phyloP scores from a whole-genome alignment of 768 basidiomycete genomes.

The Xerocomellus intermedius region DNA sequence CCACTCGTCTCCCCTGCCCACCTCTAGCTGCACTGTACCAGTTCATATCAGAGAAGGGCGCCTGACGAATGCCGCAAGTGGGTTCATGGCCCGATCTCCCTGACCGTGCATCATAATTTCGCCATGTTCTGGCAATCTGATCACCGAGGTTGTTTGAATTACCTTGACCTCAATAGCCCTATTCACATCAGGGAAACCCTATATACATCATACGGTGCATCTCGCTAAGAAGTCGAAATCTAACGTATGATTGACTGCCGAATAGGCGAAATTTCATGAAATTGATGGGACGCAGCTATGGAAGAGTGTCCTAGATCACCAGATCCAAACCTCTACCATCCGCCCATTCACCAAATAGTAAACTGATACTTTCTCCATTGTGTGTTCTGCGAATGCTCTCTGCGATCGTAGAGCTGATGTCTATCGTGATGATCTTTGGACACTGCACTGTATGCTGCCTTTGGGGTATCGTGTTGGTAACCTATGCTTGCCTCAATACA shows the following conservation, averaged over 20 bases:
- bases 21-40: too few relatives aligned
- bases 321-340: constrained; percentile 40
- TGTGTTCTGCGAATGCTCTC: constrained; percentile 95
- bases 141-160: too few relatives aligned
- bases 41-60: too few relatives aligned
- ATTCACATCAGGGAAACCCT: not conserved
- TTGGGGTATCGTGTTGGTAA: constrained; percentile 96
- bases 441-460: constrained; percentile 57
- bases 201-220: not conserved
- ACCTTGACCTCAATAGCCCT: not conserved
- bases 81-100: too few relatives aligned
- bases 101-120: too few relatives aligned
- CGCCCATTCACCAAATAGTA: constrained; percentile 84
- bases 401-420: constrained; percentile 88
- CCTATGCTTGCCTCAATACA: constrained; percentile 42
- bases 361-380: constrained; percentile 89
- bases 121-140: too few relatives aligned
- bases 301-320: constrained; percentile 13
- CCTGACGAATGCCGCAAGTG: too few relatives aligned
- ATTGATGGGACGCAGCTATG: not conserved
- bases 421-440: constrained; percentile 83
- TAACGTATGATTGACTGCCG: not conserved
- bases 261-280: not conserved
- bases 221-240: not conserved
- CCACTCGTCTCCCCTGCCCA: too few relatives aligned